A percentile compares a stretch with the other conserved stretches of the same genome.
Evolutionary conservation across 768 basidiomycete species (phyloP).

Genomic region (Obba rivulosa): DNA sequence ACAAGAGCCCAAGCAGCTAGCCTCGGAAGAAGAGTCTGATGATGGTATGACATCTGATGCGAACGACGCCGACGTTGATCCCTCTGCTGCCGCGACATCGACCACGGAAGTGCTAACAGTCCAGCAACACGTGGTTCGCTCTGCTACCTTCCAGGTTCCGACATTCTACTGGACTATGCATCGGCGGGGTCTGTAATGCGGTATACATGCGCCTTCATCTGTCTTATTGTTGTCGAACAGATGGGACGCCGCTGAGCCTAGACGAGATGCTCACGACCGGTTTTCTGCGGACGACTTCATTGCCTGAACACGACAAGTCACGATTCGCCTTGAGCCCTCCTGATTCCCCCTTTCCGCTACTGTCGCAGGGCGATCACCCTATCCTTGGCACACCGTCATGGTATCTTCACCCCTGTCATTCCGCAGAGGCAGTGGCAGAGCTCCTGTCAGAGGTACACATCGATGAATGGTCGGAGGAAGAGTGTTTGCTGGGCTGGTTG

Average conservation of each 20-base stretch:
- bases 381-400: constrained; percentile 68
- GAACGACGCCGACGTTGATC: constrained; percentile 21
- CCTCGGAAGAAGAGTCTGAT: constrained; percentile 6
- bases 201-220: no score
- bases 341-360: constrained; percentile 58
- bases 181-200: constrained; percentile 19
- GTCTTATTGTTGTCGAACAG: constrained; percentile 30
- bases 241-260: constrained; percentile 57
- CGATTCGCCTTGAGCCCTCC: constrained; percentile 50
- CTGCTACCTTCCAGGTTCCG: constrained; percentile 76
- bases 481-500: constrained; percentile 44
- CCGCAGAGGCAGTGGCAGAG: constrained; percentile 59
- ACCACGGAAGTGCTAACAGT: constrained; percentile 32
- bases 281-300: constrained; percentile 49
- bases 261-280: constrained; percentile 49
- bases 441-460: constrained; percentile 47
- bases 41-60: constrained; percentile 8
- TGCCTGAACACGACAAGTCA: constrained; percentile 40
- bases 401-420: constrained; percentile 89
- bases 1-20: neutral
- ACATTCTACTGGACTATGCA: constrained; percentile 77
- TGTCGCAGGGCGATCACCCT: constrained; percentile 88
- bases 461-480: constrained; percentile 27
- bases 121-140: constrained; percentile 69
- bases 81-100: constrained; percentile 32